Evolutionary conservation across 176 grass and related monocot genomes (phyloP), one percentile per base, ranked within the genome.

Genomic region (Melocanna baccifera): DNA sequence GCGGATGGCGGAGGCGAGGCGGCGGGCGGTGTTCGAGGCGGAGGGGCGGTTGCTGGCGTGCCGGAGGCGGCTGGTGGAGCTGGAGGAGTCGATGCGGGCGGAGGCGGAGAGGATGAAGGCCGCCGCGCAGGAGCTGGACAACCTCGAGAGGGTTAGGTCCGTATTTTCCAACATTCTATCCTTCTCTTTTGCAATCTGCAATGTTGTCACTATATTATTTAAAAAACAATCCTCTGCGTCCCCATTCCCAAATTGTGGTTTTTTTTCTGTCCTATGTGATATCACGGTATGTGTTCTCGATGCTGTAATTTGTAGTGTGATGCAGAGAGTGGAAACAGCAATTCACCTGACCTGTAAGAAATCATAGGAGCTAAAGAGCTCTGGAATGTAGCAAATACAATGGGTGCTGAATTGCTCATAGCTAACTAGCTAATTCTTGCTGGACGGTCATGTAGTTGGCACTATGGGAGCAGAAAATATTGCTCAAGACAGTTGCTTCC

Each of bases 81-180:
- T 96, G 88, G 84, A 91, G 56, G 63, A 39, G 7, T 86, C 51
- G 37, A 64, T 94, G 14, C 13, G 34, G 62, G 72, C 18, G 9
- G 96, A 99, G 83, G 85, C 69, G 34, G 67, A 86, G 75, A 89
- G 28, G 86, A 62, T 94, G 83, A 99, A 89, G 84, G 67, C 69
- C 20, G n/a, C 88, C 5, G 87, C 80, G 9, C 80, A 76, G 69
- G 88, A 92, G 64, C 69, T 96, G 50, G 76, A 80, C 10, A 89
- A 92, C 86, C 69, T 92, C 65, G 93, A 96, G 73, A 96, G 77
- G 13, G 80, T 83, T 62, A 96, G 91, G 96, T 95, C 7, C 19
- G 62, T 56, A 23, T 67, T 66, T 4, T 67, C 20, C 79, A 62
- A 28, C 26, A 22, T 16, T 52, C 69, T 39, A 22, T n/a, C 52